Conservation (phyloP, 2,329 filamentous ascomycete species). For the Fulvia fulva region DNA sequence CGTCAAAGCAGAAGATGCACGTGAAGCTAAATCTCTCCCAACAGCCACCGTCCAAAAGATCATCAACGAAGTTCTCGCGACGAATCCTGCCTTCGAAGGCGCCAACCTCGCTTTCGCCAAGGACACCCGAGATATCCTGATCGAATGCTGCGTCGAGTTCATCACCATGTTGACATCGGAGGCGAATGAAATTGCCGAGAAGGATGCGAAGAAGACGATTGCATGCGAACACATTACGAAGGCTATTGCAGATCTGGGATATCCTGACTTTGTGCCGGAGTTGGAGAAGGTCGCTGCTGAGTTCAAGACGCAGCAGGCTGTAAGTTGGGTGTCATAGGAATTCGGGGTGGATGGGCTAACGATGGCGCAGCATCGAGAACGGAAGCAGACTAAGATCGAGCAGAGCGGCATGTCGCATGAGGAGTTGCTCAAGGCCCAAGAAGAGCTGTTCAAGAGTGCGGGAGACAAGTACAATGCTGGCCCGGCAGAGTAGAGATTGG, state of each 20-base stretch:
- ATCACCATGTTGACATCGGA: constrained; percentile 98
- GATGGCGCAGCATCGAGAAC: constrained; percentile 71
- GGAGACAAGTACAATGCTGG: constrained; percentile 62
- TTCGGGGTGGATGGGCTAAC: constrained; percentile 5
- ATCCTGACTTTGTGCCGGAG: constrained; percentile 84
- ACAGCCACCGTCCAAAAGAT: constrained; percentile 73
- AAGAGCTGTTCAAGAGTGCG: constrained; percentile 84
- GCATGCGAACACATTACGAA: constrained; percentile 97
- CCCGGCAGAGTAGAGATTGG: not conserved
- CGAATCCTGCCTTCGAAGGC: constrained; percentile 50
- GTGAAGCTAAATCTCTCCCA: constrained; percentile 2
- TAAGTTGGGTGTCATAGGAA: constrained; percentile 40
- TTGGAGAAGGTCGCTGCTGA: constrained; percentile 82
- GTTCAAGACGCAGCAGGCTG: constrained; percentile 91
- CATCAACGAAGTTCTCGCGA: constrained; percentile 84
- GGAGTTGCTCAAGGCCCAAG: constrained; percentile 81
- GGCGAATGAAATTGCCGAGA: constrained; percentile 97
- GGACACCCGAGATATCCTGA: constrained; percentile 89
- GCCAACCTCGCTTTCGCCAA: constrained; percentile 80
- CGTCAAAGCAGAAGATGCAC: not conserved
- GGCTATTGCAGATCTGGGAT: constrained; percentile 86
- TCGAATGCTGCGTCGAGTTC: constrained; percentile 98
- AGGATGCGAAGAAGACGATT: constrained; percentile 98
- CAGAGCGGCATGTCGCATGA: constrained; percentile 89
- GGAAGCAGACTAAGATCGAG: constrained; percentile 96